A percentile compares a stretch with the other conserved stretches of the same genome.
phyloP scores from a whole-genome alignment of 2,329 filamentous ascomycete species.

The Verticillium dahliae region DNA sequence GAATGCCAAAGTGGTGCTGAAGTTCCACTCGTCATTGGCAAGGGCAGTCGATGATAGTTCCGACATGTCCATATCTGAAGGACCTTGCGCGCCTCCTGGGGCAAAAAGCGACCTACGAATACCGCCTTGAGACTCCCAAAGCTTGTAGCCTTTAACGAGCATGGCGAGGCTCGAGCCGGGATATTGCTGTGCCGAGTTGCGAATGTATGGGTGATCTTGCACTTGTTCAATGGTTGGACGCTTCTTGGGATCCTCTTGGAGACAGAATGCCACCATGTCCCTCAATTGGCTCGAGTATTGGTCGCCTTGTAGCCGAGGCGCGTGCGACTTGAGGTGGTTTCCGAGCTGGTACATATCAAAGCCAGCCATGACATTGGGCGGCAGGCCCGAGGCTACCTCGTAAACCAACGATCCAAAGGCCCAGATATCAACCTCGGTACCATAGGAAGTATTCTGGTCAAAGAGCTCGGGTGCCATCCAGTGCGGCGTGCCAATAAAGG shows the following conservation, averaged over 20 bases:
- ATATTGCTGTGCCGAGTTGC: conserved; percentile 53
- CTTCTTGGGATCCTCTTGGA: conserved; percentile 60
- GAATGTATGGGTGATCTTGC: conserved; percentile 63
- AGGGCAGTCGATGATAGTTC: conserved; percentile 36
- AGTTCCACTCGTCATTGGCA: conserved; percentile 59
- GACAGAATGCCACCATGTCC: conserved; percentile 65
- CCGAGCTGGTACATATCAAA: conserved; percentile 40
- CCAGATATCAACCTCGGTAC: conserved; percentile 75
- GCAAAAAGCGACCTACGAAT: conserved; percentile 60
- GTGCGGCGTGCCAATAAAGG: conserved; percentile 75
- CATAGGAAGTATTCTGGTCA: conserved; percentile 57
- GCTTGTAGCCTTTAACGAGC: conserved; percentile 64
- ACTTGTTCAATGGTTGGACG: conserved; percentile 66
- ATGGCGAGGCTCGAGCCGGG: conserved; percentile 58
- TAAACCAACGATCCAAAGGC: conserved; percentile 76
- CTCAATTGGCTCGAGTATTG: conserved; percentile 64
- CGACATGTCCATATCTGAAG: conserved; percentile 23
- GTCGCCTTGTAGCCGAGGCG: conserved; percentile 64
- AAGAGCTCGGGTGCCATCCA: conserved; percentile 84
- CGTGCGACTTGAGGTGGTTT: conserved; percentile 51
- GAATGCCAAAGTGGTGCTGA: conserved; percentile 59
- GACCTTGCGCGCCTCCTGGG: conserved; percentile 50
- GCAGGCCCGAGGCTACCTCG: conserved; percentile 73
- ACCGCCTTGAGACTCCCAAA: conserved; percentile 71
- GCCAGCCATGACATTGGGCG: conserved; percentile 59